A percentile compares a stretch with the other conserved stretches of the same genome.
Conservation (phyloP, 768 basidiomycete species). For the Tulasnella sp. region DNA sequence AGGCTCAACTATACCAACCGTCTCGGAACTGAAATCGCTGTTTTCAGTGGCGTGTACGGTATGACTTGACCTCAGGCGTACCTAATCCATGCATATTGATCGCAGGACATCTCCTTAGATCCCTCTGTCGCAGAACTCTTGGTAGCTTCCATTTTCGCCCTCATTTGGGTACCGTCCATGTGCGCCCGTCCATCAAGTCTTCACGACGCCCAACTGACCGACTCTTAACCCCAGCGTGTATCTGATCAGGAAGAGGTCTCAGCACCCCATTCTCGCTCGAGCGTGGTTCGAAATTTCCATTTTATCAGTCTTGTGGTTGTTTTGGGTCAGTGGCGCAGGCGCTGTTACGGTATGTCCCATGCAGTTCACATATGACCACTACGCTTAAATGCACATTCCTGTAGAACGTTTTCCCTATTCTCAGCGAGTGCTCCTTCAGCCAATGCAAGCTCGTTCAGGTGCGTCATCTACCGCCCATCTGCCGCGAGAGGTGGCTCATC, state of each 20-base stretch:
- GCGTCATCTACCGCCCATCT: neutral
- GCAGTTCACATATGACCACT: neutral
- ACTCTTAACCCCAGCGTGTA: neutral
- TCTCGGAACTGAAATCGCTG: neutral
- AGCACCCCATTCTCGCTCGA: neutral
- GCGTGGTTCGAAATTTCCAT: conserved; percentile 3
- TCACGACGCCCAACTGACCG: neutral
- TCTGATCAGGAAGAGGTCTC: conserved; percentile 7
- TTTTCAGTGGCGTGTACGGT: conserved; percentile 9
- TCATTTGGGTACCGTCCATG: conserved; percentile 8
- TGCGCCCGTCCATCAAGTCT: neutral
- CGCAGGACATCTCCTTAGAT: neutral
- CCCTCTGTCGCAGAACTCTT: conserved; percentile 9
- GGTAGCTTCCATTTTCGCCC: neutral
- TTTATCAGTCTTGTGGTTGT: conserved; percentile 11
- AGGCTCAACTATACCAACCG: conserved; percentile 2
- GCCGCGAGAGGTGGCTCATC: neutral
- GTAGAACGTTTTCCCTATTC: neutral
- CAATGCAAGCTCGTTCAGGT: conserved; percentile 2
- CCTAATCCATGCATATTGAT: neutral
- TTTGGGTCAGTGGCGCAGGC: conserved; percentile 10
- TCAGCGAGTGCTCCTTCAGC: neutral
- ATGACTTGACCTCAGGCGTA: neutral
- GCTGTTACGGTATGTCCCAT: conserved; percentile 3
- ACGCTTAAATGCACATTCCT: neutral